A percentile compares a stretch with the other conserved stretches of the same genome.
Conservation (phyloP, 2,329 filamentous ascomycete genomes). For the Ophiostoma piceae region DNA sequence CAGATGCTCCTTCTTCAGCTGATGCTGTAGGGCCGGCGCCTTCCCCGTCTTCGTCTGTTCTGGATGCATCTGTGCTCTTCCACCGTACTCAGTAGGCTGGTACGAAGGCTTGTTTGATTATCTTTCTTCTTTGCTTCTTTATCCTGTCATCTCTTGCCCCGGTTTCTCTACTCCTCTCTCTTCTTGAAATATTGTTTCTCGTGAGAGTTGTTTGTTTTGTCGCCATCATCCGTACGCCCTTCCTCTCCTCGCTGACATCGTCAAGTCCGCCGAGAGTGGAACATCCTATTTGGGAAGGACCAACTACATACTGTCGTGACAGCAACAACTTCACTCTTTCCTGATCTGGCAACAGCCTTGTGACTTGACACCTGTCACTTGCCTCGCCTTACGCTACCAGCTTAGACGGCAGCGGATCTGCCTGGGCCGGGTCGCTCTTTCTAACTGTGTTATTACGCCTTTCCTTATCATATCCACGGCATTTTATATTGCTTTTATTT, state of each 20-base stretch:
- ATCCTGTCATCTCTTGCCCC: neutral
- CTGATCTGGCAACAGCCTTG: neutral
- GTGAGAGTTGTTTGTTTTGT: neutral
- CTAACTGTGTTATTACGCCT: neutral
- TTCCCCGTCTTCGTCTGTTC: neutral
- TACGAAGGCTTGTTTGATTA: neutral
- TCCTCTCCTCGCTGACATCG: neutral
- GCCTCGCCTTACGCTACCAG: neutral
- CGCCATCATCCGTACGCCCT: neutral
- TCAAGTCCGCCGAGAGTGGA: neutral
- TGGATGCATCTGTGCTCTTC: neutral
- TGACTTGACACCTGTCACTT: neutral
- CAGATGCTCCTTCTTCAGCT: neutral
- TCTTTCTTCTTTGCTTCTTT: neutral
- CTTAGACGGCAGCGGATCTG: neutral
- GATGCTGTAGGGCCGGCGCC: neutral
- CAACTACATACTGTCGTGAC: neutral
- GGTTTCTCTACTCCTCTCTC: neutral
- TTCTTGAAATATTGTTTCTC: conserved; percentile 6
- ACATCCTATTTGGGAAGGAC: conserved; percentile 10
- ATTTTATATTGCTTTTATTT: neutral
- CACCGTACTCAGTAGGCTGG: neutral
- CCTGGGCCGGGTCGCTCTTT: neutral
- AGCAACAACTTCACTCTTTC: conserved; percentile 9
- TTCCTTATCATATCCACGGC: neutral